Conservation (phyloP, 2,329 filamentous ascomycete species). For the Alternaria angustiovoidea region DNA sequence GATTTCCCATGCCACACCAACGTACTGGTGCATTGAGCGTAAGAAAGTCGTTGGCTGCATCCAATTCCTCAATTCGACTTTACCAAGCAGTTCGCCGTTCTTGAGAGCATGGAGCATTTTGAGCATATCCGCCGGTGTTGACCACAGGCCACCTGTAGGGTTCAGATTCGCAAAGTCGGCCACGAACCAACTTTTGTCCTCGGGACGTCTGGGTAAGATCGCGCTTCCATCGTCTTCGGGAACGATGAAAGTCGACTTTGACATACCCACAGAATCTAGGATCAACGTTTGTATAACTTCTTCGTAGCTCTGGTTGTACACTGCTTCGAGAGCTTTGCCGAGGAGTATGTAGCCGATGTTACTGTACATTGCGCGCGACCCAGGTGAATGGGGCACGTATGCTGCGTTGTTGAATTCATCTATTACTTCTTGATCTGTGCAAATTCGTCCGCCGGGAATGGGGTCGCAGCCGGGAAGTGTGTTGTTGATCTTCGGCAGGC, state of each 20-base stretch:
- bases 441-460: slow-evolving; percentile 28
- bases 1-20: slow-evolving; percentile 42
- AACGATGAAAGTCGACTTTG: slow-evolving; percentile 22
- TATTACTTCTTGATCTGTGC: slow-evolving; percentile 28
- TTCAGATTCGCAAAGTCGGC: slow-evolving; percentile 36
- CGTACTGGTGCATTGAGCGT: slow-evolving; percentile 30
- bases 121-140: slow-evolving; percentile 33
- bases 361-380: slow-evolving; percentile 30
- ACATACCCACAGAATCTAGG: slow-evolving; percentile 28
- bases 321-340: slow-evolving; percentile 32
- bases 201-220: slow-evolving; percentile 24
- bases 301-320: slow-evolving; percentile 29
- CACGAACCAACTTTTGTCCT: slow-evolving; percentile 29
- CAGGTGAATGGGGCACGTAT: slow-evolving; percentile 26
- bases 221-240: slow-evolving; percentile 22
- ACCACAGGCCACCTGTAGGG: slow-evolving; percentile 39
- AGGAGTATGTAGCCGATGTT: slow-evolving; percentile 37
- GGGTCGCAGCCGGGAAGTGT: slow-evolving; percentile 35
- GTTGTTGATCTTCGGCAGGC: slow-evolving; percentile 26
- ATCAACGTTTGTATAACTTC: slow-evolving; percentile 33
- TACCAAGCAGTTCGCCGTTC: slow-evolving; percentile 23
- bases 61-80: slow-evolving; percentile 29
- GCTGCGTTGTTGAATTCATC: slow-evolving; percentile 33
- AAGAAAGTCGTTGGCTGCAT: slow-evolving; percentile 31
- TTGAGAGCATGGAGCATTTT: slow-evolving; percentile 29